A percentile compares a stretch with the other conserved stretches of the same genome.
phyloP scores from a whole-genome alignment of 176 grass and related monocot genomes.

The Zoysia pacifica region DNA sequence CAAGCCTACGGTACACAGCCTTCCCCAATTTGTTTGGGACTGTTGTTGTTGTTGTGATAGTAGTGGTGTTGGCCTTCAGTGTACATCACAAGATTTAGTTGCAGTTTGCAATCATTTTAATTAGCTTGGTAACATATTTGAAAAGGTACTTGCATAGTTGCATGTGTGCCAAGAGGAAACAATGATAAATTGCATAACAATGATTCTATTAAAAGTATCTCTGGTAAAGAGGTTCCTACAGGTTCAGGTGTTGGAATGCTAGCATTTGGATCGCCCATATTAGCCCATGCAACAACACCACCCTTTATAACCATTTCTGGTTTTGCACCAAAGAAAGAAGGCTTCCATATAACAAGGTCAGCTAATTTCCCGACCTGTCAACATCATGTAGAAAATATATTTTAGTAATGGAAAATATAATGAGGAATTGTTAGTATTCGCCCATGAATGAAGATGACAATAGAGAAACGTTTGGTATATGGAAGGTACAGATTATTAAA shows the following conservation, averaged over 20 bases:
- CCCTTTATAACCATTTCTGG: constrained; percentile 93
- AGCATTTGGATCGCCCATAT: constrained; percentile 98
- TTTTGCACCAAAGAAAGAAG: constrained; percentile 93
- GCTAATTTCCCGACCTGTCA: constrained; percentile 86
- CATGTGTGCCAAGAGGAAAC: constrained; percentile 18
- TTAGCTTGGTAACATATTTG: constrained; percentile 1
- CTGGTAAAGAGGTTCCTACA: constrained; percentile 45
- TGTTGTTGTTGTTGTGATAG: no score
- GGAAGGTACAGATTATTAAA: not conserved
- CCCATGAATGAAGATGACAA: not conserved
- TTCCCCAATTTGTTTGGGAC: no score
- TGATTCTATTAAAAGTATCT: constrained; percentile 3
- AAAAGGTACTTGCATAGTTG: not conserved
- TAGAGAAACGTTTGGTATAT: constrained; percentile 14
- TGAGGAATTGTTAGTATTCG: not conserved
- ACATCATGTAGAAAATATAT: constrained; percentile 18
- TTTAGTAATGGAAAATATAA: constrained; percentile 3
- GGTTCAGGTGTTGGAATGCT: constrained; percentile 98
- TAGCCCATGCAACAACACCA: constrained; percentile 85
- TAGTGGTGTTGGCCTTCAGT: no score
- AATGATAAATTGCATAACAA: not conserved
- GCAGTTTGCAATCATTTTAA: not conserved
- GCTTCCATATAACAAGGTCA: constrained; percentile 95
- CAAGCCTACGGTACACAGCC: no score
- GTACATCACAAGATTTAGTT: not conserved